Percentiles rank a stretch among this genome's conserved stretches.
Conservation (phyloP, 805 yeast genomes). For the Yamadazyma phyllophila region DNA sequence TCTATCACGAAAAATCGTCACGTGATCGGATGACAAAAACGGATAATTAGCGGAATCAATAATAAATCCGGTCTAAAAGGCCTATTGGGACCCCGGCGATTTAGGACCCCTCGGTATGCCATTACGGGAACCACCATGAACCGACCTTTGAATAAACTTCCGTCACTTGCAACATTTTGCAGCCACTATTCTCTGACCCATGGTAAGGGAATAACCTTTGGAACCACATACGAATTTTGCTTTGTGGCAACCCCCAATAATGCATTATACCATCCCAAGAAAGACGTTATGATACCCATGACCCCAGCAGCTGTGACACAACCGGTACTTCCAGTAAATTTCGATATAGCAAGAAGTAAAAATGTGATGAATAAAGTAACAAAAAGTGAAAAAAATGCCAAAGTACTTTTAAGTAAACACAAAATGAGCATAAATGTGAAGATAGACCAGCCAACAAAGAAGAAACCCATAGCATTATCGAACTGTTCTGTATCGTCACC, state of each 20-base stretch:
- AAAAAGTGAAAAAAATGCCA: constrained; percentile 59
- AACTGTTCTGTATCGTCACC: constrained; percentile 30
- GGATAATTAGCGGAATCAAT: not conserved
- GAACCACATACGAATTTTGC: constrained; percentile 56
- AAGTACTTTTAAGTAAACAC: constrained; percentile 62
- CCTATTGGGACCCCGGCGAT: too few relatives aligned
- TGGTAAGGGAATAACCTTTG: constrained; percentile 51
- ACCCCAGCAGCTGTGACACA: constrained; percentile 60
- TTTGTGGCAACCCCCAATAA: constrained; percentile 59
- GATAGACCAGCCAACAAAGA: constrained; percentile 58
- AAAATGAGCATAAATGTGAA: constrained; percentile 55
- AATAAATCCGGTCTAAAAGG: not conserved
- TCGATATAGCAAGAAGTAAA: constrained; percentile 51
- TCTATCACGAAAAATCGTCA: not conserved
- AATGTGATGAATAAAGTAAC: constrained; percentile 54
- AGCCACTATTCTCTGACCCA: constrained; percentile 2
- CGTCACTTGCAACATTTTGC: not conserved
- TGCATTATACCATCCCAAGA: constrained; percentile 62
- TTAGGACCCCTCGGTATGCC: not conserved
- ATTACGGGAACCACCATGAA: not conserved
- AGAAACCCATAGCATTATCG: constrained; percentile 56
- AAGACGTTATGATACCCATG: constrained; percentile 54
- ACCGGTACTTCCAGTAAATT: constrained; percentile 42
- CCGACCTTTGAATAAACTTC: not conserved
- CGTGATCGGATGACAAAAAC: constrained; percentile 1